Evolutionary conservation across 768 basidiomycete genomes (phyloP), one percentile per base, ranked within the genome.

Genomic region (Collybia mongolica): DNA sequence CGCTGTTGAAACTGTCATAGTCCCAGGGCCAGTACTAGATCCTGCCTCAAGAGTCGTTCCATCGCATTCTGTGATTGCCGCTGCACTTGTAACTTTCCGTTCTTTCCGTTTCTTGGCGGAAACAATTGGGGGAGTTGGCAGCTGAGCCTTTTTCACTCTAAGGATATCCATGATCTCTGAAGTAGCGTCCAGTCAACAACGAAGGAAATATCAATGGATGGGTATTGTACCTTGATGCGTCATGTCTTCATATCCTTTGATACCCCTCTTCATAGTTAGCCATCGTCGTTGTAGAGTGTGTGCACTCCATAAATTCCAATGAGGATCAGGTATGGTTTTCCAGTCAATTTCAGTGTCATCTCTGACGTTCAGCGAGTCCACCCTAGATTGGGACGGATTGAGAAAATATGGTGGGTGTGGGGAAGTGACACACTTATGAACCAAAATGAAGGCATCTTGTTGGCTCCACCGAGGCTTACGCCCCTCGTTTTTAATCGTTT

Each of bases 301-400:
- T 0, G 88, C 81, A 63, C 90, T 92, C 88, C 88, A 92, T 7
- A 90, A 62, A 58, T 92, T 90, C 90, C 90, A 92, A 51, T 84
- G 74, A 14, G 80, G 61, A 62, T 93, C 90, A 1, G 81, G 71
- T 9, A 93, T 71, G 15, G 76, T 75, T 60, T 89, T 90, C 91
- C 90, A 93, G 58, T 90, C 86, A 40, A 93, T 86, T 60, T 93
- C 91, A 23, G 82, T 86, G 58, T 93, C 90, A 59, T 92, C 84
- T 39, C 77, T 75, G 46, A 92, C 86, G 51, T 84, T 77, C 41
- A 92, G 65, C 0, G 87, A 82, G 60, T 86, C 86, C 44, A 93
- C 73, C 65, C 90, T 93, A 59, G 18, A 7, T 38, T 38, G 11
- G 5, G 11, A 48, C 38, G 55, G 18, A 42, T 44, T 15, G 17